These are phyloP conservation scores for Clonostachys rosea DNA, from an alignment of 2,329 filamentous ascomycete species.

Conservation along the genomic window DNA sequence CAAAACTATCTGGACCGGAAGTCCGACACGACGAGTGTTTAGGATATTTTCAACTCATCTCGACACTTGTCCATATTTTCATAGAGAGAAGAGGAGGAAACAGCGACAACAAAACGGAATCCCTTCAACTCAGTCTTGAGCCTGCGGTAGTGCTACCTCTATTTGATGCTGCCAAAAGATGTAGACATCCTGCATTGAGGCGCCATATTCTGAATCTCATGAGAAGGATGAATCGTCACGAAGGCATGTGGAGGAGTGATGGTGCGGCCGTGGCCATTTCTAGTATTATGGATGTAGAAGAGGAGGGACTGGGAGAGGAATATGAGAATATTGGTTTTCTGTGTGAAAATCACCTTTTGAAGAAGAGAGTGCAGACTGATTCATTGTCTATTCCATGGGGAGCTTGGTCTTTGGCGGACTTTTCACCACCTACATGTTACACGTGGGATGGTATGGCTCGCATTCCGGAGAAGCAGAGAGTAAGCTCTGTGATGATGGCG, in stretches of 20 bases:
- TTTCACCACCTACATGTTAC: background rate
- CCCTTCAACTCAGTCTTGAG: conserved; percentile 15
- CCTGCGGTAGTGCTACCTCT: conserved; percentile 21
- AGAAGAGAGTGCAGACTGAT: background rate
- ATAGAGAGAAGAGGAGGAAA: background rate
- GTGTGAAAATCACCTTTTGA: background rate
- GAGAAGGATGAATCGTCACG: background rate
- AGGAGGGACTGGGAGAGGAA: background rate
- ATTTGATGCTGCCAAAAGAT: conserved; percentile 16
- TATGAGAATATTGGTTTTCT: background rate
- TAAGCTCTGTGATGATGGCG: too few relatives aligned
- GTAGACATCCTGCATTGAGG: conserved; percentile 20
- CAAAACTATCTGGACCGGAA: background rate
- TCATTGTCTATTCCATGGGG: background rate
- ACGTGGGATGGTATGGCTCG: too few relatives aligned
- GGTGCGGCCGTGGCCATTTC: conserved; percentile 8
- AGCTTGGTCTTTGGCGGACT: background rate
- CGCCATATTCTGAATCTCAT: conserved; percentile 7
- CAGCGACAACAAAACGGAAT: background rate
- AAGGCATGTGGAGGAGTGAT: conserved; percentile 18
- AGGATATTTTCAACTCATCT: conserved; percentile 18
- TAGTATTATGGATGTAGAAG: conserved; percentile 9
- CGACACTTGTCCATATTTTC: conserved; percentile 2
- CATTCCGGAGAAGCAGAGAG: too few relatives aligned
- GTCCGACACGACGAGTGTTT: conserved; percentile 11